Conservation (phyloP, 163 green algal genomes). For the Scenedesmus sp. region DNA sequence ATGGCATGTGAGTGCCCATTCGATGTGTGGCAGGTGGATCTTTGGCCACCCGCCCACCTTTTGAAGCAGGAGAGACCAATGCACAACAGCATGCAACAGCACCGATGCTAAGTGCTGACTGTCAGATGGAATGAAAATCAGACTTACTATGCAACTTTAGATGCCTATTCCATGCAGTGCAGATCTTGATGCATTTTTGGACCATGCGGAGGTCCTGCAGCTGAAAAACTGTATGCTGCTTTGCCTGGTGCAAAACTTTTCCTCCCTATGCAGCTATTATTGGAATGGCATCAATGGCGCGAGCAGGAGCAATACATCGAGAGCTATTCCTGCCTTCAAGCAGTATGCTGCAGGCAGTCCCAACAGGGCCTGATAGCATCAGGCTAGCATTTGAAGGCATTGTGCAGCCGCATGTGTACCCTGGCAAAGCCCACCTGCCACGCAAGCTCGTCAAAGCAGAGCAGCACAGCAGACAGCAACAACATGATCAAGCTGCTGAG, state of each 20-base stretch:
- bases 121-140: no score
- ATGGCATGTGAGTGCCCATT: not conserved
- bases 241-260: no score
- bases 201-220: no score
- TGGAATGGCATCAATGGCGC: not conserved
- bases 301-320: not conserved
- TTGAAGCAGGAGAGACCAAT: not conserved
- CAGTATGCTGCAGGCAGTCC: not conserved
- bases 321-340: not conserved
- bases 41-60: not conserved
- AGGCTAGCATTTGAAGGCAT: not conserved
- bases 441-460: not conserved
- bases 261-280: not conserved
- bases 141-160: not conserved
- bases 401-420: not conserved
- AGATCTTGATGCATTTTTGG: no score
- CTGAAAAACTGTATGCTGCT: no score
- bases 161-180: no score
- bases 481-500: not conserved
- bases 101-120: not conserved
- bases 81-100: not conserved
- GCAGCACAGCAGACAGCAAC: not conserved
- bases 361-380: not conserved
- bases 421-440: not conserved
- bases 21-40: not conserved